Evolutionary conservation across 78 protist genomes (phyloP).

Genomic region (Cyanophora paradoxa): DNA sequence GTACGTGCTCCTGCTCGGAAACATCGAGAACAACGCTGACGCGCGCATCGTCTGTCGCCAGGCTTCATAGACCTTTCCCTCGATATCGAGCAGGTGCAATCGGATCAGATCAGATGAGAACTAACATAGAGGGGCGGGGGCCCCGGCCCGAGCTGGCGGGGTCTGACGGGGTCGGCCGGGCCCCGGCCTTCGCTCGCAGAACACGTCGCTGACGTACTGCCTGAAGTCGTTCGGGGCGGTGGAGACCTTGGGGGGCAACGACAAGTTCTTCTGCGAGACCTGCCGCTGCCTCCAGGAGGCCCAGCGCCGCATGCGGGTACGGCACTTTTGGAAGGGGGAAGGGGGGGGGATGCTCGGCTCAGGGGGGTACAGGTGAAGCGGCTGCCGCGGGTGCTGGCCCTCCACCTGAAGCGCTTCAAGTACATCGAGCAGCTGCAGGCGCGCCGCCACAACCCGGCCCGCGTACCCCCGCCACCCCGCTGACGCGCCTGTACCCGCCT

Average conservation of each 20-base stretch:
- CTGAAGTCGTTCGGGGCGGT: too few relatives aligned
- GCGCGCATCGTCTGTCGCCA: too few relatives aligned
- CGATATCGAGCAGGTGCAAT: constrained; percentile 69
- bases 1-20: neutral
- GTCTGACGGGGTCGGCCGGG: too few relatives aligned
- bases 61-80: constrained; percentile 72
- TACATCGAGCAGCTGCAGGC: constrained; percentile 69
- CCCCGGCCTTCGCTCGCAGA: too few relatives aligned
- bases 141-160: too few relatives aligned
- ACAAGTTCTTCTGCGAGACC: constrained; percentile 81
- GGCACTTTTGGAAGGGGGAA: too few relatives aligned
- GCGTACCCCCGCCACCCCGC: too few relatives aligned
- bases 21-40: constrained; percentile 72
- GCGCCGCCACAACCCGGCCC: too few relatives aligned
- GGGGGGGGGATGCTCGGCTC: neutral
- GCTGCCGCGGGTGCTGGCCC: constrained; percentile 67
- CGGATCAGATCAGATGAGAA: too few relatives aligned
- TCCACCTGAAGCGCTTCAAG: constrained; percentile 88
- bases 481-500: too few relatives aligned
- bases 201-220: constrained; percentile 59
- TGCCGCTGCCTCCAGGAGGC: constrained; percentile 82
- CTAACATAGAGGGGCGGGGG: too few relatives aligned
- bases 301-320: too few relatives aligned
- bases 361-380: constrained; percentile 56
- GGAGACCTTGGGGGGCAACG: constrained; percentile 58